Percentiles rank a stretch among this genome's conserved stretches.
Conservation (phyloP, 73 alveolate genomes). For the Paramecium caudatum region DNA sequence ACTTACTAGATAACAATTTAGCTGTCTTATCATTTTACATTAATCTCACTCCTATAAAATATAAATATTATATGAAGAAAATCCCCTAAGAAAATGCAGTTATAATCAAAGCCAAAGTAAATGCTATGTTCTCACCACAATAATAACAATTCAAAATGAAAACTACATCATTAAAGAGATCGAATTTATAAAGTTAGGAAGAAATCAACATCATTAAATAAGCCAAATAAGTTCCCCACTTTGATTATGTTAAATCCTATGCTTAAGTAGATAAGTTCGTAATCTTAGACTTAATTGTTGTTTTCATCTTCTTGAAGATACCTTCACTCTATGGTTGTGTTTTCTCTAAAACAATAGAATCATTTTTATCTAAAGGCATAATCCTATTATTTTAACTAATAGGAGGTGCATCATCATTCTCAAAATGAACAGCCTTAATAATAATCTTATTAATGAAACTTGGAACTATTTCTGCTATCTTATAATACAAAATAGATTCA, state of each 20-base stretch:
- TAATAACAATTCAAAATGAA: conserved; percentile 49
- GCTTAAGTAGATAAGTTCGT: conserved; percentile 31
- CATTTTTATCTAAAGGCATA: no score
- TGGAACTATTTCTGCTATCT: background rate
- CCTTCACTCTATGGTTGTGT: no score
- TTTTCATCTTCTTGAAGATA: no score
- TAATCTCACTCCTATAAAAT: background rate
- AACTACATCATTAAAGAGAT: conserved; percentile 67
- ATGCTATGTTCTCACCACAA: conserved; percentile 31
- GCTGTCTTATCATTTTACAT: conserved; percentile 22
- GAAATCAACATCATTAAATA: background rate
- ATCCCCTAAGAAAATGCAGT: background rate
- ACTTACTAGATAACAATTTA: conserved; percentile 35
- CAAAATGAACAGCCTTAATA: no score
- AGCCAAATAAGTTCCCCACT: background rate
- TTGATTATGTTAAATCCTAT: conserved; percentile 6
- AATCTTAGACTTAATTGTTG: no score
- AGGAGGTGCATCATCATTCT: no score
- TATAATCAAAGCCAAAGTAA: background rate
- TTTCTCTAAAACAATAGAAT: no score
- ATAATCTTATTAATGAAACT: background rate
- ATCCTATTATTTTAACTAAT: no score
- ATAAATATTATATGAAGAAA: background rate
- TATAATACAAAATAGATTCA: conserved; percentile 2
- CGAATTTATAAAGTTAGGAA: conserved; percentile 40